Percentiles rank a stretch among this genome's conserved stretches.
These are phyloP conservation scores for Coemansia sp. DNA, from an alignment of 192 early-diverging fungal species.

Conservation along the genomic window DNA sequence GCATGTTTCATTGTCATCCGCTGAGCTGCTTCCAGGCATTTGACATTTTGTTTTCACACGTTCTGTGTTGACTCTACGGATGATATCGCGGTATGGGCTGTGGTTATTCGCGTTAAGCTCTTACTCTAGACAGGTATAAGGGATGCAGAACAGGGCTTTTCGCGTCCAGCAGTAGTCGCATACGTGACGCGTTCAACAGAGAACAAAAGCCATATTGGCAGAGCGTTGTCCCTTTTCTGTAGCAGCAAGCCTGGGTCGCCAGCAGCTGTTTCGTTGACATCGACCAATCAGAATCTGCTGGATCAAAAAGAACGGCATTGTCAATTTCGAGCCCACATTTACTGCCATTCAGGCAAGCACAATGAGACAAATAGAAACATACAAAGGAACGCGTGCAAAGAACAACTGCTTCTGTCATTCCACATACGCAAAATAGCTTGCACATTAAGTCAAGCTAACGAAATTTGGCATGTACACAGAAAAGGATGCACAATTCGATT, in stretches of 20 bases:
- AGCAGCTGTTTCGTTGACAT: neutral
- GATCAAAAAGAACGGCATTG: neutral
- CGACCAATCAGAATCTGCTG: neutral
- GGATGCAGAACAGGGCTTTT: neutral
- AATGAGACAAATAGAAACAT: neutral
- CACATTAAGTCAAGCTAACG: neutral
- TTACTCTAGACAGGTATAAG: neutral
- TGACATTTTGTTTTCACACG: too few relatives aligned
- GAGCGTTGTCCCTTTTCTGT: too few relatives aligned
- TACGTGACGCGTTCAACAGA: neutral
- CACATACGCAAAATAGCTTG: neutral
- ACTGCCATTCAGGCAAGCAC: conserved; percentile 1
- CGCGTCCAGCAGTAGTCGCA: neutral
- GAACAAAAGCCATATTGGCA: neutral
- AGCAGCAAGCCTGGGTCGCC: too few relatives aligned
- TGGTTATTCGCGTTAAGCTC: neutral
- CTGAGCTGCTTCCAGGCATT: too few relatives aligned
- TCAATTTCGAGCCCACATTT: neutral
- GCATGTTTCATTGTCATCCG: neutral
- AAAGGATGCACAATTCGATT: conserved; percentile 16
- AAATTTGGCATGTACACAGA: neutral
- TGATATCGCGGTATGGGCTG: too few relatives aligned
- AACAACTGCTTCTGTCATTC: neutral
- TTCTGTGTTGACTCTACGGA: too few relatives aligned
- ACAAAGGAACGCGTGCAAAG: neutral